Evolutionary conservation across 2,329 filamentous ascomycete genomes (phyloP), one percentile per base, ranked within the genome.

Genomic region (Venturia effusa): DNA sequence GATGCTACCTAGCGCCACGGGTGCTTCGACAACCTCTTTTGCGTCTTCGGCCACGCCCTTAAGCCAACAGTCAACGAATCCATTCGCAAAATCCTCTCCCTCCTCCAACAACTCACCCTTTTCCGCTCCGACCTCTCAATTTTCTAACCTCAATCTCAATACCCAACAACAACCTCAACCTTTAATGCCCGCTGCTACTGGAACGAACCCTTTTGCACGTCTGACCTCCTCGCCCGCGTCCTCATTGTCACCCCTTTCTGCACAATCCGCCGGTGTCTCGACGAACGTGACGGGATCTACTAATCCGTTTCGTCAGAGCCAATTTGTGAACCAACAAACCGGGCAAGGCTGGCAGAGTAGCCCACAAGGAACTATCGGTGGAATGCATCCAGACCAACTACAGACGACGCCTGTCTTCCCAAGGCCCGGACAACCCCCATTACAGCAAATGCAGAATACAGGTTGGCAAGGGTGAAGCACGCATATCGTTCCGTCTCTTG

Each of bases 261-360:
- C 64, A 62, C 66, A 57, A 15, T 57, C 70, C 70, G 10, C 71
- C 71, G 57, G 81, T 60, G 77, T 94, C 5, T 82, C 83, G 62
- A 85, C 91, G 1, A 91, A 93, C 70, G 83, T 88, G 1, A 97
- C 92, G 0, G 92, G 92, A 10, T 91, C 85, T 70, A 97, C 92
- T 1, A 99, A 99, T 71, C 94, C 94, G 0, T 97, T 97, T 82
- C 84, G 94, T 19, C 92, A 97, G 72, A 90, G 89, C 57, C 86
- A 88, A 4, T 96, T 97, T 74, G 87, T 96, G 62, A 94, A 96
- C 71, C 92, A 96, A 71, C 82, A 86, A 67, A 96, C 92, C 0
- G 92, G 93, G 0, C 82, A 90, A 74, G 90, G 90, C 1, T 97
- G 94, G 91, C 92, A 97, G 74, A 83, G 88, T 67, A 84, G 84